Base-by-base conservation (phyloP, 208 protist genomes). In the Leishmania amazonensis region DNA sequence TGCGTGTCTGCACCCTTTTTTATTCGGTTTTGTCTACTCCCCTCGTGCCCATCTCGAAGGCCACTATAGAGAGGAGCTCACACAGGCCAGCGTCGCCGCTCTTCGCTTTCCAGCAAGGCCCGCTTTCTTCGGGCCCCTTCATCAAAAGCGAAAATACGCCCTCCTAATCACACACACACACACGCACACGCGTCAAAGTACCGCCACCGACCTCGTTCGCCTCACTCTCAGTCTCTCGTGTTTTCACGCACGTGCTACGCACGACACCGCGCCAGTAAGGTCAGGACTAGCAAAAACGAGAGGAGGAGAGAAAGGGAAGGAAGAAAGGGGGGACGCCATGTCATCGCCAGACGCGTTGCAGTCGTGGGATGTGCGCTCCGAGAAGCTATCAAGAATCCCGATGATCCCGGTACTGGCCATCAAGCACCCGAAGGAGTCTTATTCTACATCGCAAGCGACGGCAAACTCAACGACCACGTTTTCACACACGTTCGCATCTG, bases 371-470 rank as follows among this genome's bases (percentile, higher is more conserved):
- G 28, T 13, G 17, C 9, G 21, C 3, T 42, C 17, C 3, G 60
- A 21, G n/a, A 80, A 80, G 45, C 64, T 80, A 31, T 53, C 76
- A 38, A n/a, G 49, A 45, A 80, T 80, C 31, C 64, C 76, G 40
- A 35, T 45, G 64, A 72, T 80, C 64, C 76, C 76, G n/a, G 28
- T 80, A 31, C 76, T 80, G 42, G 58, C 76, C 49, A 80, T 80
- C 76, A 71, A 80, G 76, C 47, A 80, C 58, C 47, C 58, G 3
- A 47, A 57, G 42, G 49, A 40, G n/a, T 28, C 31, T 24, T 3
- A 19, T 21, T 51, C n/a, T n/a, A 58, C 64, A 51, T 72, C 76
- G 76, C 58, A 65, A 15, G 60, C 42, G 21, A 51, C 42, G 17
- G 60, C 9, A 58, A 38, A 24, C n/a, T 76, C 73, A 57, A 21